Base-by-base conservation (phyloP, 805 yeast species). In the Nakazawaea molendinolei region DNA sequence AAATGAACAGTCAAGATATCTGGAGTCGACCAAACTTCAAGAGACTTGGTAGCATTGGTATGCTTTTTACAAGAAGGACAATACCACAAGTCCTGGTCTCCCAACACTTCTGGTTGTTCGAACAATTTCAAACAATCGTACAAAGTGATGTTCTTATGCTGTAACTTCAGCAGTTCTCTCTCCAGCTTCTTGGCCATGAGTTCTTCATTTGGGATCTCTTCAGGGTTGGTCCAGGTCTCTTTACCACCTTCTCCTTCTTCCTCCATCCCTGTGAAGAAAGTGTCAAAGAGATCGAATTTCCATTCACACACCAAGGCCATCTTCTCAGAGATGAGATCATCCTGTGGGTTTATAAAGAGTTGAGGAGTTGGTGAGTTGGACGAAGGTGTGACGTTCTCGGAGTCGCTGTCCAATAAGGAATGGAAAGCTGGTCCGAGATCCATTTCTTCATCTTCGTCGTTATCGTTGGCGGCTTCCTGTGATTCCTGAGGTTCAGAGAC, bases 11-110 rank as follows among this genome's bases (percentile, higher is more conserved):
- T 78, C 44, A 92, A 65, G 20, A 92, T 76, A 52, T 92, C 97
- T 1, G 97, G 97, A 0, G 85, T 77, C n/a, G 78, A 72, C 97
- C 97, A 92, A 14, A 90, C 61, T 56, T 87, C 94, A 36, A 92
- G 81, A 29, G 85, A 81, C 51, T 92, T 90, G 2, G 94, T 77
- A 1, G 97, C 97, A 47, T 84, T 86, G 41, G 87, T 74, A 50
- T 86, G 95, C 35, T 84, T 92, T 49, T 83, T 76, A 63, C 98
- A 90, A 9, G 65, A 60, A 1, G 96, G 94, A 56, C 98, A 90
- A 49, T 79, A 89, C 97, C 97, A 90, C 23, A 86, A 65, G 57
- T 90, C 97, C 36, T 86, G 80, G 33, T 85, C 82, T 10, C 96
- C 86, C 30, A 90, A 65, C 2, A 87, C 75, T 54, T 90, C 98